Percentiles rank a stretch among this genome's conserved stretches.
phyloP scores from a whole-genome alignment of 208 protist species.

The Acanthamoeba triangularis region DNA sequence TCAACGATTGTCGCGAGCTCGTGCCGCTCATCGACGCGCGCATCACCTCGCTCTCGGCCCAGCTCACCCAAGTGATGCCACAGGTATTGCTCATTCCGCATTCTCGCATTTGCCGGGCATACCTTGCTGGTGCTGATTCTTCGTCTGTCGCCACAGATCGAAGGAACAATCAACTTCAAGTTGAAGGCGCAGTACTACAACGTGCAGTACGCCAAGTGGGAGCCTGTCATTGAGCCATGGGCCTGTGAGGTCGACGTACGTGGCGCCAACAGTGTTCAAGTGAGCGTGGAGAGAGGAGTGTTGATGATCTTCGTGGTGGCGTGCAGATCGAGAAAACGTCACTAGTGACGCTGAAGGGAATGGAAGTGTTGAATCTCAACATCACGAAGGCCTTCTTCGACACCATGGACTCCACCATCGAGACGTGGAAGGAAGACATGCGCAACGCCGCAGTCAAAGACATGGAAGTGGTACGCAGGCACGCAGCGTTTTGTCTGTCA shows the following conservation, averaged over 20 bases:
- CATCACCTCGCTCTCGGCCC: constrained; percentile 41
- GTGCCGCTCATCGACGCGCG: constrained; percentile 54
- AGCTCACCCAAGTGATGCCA: constrained; percentile 32
- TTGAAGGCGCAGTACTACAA: constrained; percentile 72
- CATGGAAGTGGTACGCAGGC: constrained; percentile 30
- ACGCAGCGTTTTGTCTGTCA: background rate
- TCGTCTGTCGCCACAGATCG: background rate
- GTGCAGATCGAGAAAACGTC: constrained; percentile 60
- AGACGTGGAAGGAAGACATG: constrained; percentile 66
- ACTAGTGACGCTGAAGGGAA: background rate
- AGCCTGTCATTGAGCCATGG: constrained; percentile 74
- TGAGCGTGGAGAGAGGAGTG: too few species aligned
- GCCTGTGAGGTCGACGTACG: constrained; percentile 39
- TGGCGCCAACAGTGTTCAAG: too few species aligned
- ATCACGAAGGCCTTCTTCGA: constrained; percentile 78
- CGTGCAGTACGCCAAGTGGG: constrained; percentile 71
- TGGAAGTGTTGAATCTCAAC: constrained; percentile 57
- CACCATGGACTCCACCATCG: constrained; percentile 72
- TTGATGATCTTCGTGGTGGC: background rate
- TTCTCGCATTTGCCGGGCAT: background rate
- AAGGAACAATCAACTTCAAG: constrained; percentile 51
- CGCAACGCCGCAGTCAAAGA: constrained; percentile 19
- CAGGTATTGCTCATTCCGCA: background rate
- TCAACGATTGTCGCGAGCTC: constrained; percentile 70
- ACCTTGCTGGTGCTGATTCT: background rate